Evolutionary conservation across 2,329 filamentous ascomycete genomes (phyloP).

Genomic region (Alternaria hordeiaustralica): DNA sequence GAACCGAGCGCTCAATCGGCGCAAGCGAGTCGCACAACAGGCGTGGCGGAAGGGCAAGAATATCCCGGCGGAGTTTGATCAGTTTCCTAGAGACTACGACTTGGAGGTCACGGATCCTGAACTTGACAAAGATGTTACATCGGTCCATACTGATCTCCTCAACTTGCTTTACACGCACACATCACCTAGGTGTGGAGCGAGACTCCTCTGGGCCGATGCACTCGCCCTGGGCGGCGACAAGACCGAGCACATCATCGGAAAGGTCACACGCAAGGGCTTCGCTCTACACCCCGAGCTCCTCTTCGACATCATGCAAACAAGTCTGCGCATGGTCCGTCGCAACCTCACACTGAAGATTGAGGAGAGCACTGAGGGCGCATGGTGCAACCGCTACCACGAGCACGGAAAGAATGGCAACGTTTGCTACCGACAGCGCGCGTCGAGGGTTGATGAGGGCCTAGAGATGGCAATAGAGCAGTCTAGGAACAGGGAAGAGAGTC

Average conservation of each 20-base stretch:
- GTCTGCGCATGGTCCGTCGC: constrained; percentile 27
- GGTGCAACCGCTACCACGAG: constrained; percentile 44
- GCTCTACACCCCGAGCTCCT: constrained; percentile 24
- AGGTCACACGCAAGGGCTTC: not conserved
- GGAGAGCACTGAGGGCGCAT: constrained; percentile 31
- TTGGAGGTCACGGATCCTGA: constrained; percentile 18
- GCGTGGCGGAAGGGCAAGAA: not conserved
- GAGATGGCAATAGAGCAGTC: not conserved
- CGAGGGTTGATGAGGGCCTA: not conserved
- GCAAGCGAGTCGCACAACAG: not conserved
- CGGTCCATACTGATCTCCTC: constrained; percentile 19
- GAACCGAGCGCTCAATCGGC: constrained; percentile 17
- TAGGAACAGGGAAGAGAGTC: not conserved
- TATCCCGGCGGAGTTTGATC: constrained; percentile 7
- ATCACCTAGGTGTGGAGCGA: constrained; percentile 22
- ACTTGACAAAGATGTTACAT: constrained; percentile 15
- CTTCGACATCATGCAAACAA: constrained; percentile 35
- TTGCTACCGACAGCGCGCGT: constrained; percentile 35
- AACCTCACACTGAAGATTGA: constrained; percentile 43
- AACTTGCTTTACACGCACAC: constrained; percentile 34
- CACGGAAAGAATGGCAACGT: constrained; percentile 24
- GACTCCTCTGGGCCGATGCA: constrained; percentile 42
- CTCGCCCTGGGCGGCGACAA: constrained; percentile 32
- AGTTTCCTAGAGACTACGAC: constrained; percentile 9
- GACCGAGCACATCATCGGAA: constrained; percentile 12